Evolutionary conservation across 2,329 filamentous ascomycete genomes (phyloP), one percentile per base, ranked within the genome.

Genomic region (Blastomyces percursus): DNA sequence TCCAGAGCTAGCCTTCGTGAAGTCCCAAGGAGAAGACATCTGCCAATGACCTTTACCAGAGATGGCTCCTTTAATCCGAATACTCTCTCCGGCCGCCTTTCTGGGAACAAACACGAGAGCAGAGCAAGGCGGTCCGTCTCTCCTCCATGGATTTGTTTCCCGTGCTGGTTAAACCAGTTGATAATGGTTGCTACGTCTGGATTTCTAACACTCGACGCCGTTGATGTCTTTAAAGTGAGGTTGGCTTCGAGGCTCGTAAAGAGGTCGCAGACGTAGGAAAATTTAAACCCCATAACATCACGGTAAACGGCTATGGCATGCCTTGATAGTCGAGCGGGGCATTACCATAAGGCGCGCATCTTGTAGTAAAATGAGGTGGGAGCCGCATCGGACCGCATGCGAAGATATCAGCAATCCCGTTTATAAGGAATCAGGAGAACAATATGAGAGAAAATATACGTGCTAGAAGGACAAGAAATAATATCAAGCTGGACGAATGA

Each of bases 101-200:
- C 86, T 0, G 91, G 90, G 0, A 95, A 81, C 0, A 96, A 75
- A 2, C 87, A 86, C 1, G 89, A 92, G 0, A 96, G 77, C 1
- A 96, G 76, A 2, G 89, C 87, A 1, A 83, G 77, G 1, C 80
- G 78, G 68, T 86, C 78, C 1, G 83, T 84, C 35, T 81, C 78
- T 8, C 82, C 75, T 0, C 80, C 77, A 69, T 86, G 76, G 19
- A 96, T 80, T 1, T 75, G 74, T 19, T 74, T 73, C 5, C 83
- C 82, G 71, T 96, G 83, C 1, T 78, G 76, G 16, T 72, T 71
- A 73, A 95, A 94, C 91, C 92, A 96, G 35, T 78, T 73, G 11
- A 76, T 70, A 44, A 90, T 79, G 5, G 74, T 75, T n/a, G 75
- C 79, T 72, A 68, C 76, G 72, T 67, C 75, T 66, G 65, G 72